Evolutionary conservation across 2,329 filamentous ascomycete genomes (phyloP).

Genomic region (Cercospora sojina): DNA sequence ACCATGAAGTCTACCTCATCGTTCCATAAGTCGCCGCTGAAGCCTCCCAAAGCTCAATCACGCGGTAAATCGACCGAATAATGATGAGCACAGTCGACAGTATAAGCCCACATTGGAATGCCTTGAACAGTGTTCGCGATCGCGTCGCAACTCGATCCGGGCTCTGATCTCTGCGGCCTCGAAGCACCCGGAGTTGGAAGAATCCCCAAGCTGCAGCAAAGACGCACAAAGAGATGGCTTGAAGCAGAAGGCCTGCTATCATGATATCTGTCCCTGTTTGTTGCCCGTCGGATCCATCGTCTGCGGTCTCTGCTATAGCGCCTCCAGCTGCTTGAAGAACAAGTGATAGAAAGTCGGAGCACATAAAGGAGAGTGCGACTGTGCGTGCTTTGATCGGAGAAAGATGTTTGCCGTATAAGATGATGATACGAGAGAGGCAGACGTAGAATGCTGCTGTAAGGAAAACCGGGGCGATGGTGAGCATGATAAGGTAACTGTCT

Average conservation of each 20-base stretch:
- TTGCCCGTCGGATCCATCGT: slow-evolving; percentile 37
- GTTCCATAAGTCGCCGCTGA: slow-evolving; percentile 57
- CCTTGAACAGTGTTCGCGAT: slow-evolving; percentile 49
- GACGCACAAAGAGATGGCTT: slow-evolving; percentile 52
- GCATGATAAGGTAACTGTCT: slow-evolving; percentile 55
- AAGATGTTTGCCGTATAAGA: slow-evolving; percentile 51
- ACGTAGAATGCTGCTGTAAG: slow-evolving; percentile 58
- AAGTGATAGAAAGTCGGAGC: slow-evolving; percentile 56
- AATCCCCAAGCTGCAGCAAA: slow-evolving; percentile 45
- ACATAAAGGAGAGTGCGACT: slow-evolving; percentile 57
- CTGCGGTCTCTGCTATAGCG: slow-evolving; percentile 55
- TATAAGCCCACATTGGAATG: slow-evolving; percentile 55
- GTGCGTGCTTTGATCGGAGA: slow-evolving; percentile 30
- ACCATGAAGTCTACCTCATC: slow-evolving; percentile 51
- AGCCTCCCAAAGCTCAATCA: slow-evolving; percentile 66
- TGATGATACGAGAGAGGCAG: slow-evolving; percentile 57
- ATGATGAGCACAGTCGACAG: slow-evolving; percentile 61
- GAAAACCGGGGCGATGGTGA: slow-evolving; percentile 60
- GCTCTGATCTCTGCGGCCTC: slow-evolving; percentile 22
- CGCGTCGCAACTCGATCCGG: slow-evolving; percentile 39
- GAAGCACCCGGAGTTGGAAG: slow-evolving; percentile 28
- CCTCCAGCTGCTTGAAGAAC: slow-evolving; percentile 59
- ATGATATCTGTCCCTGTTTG: slow-evolving; percentile 55
- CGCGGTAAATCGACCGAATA: slow-evolving; percentile 63
- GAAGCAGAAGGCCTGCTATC: slow-evolving; percentile 57